Evolutionary conservation across 805 yeast genomes (phyloP).

Genomic region (Vanderwaltozyma polyspora): DNA sequence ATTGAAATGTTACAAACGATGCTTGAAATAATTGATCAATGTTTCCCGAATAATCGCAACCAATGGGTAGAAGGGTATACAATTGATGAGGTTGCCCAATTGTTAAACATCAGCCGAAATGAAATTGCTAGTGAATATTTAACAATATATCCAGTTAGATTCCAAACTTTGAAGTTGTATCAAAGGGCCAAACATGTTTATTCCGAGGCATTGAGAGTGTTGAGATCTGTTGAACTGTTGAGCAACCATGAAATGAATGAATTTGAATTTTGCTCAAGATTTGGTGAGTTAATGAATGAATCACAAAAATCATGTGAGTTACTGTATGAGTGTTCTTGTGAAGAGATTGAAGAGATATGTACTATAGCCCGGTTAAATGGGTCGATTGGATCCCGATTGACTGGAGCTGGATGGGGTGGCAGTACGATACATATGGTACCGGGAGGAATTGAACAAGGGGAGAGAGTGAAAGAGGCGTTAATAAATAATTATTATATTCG

Average conservation of each 20-base stretch:
- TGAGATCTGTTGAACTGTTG: conserved; percentile 37
- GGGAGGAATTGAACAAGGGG: conserved; percentile 11
- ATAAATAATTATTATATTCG: conserved; percentile 39
- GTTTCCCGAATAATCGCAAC: conserved; percentile 29
- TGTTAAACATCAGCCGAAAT: conserved; percentile 32
- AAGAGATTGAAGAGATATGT: conserved; percentile 43
- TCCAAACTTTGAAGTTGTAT: conserved; percentile 42
- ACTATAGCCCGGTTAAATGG: conserved; percentile 44
- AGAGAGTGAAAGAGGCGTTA: conserved; percentile 36
- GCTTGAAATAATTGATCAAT: conserved; percentile 34
- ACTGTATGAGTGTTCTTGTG: conserved; percentile 44
- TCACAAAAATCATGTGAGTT: conserved; percentile 44
- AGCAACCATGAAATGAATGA: conserved; percentile 8
- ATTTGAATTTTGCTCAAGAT: conserved; percentile 28
- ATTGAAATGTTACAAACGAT: conserved; percentile 30
- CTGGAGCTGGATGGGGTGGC: conserved; percentile 79
- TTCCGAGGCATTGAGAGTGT: conserved; percentile 48
- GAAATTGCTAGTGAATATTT: conserved; percentile 37
- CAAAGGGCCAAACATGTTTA: conserved; percentile 53
- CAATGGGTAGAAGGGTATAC: conserved; percentile 33
- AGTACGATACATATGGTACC: conserved; percentile 53
- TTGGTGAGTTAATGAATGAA: conserved; percentile 48
- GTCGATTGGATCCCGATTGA: conserved; percentile 55
- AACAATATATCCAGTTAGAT: conserved; percentile 43
- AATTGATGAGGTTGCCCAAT: conserved; percentile 35